These are phyloP conservation scores for Candida ortonii DNA, from an alignment of 805 yeast genomes.

Conservation along the genomic window DNA sequence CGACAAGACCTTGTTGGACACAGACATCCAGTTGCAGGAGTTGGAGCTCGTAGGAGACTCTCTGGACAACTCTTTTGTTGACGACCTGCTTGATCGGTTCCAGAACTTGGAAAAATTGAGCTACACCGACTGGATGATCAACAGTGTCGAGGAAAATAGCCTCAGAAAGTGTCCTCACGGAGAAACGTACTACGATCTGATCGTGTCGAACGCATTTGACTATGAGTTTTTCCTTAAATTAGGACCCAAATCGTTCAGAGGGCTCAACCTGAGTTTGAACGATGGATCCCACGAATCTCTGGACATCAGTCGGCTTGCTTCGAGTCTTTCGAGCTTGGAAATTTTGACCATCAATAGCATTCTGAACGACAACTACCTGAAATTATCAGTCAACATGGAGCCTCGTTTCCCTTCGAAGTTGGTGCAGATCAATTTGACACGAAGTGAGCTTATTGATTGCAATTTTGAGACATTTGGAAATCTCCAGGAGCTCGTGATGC, in stretches of 20 bases:
- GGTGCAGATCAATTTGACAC: conserved; percentile 13
- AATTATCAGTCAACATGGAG: conserved; percentile 1
- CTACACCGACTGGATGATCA: conserved; percentile 7
- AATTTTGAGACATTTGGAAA: conserved; percentile 12
- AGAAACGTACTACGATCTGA: conserved; percentile 7
- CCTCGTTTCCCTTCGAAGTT: conserved; percentile 2
- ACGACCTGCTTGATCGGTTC: not conserved
- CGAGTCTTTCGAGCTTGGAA: conserved; percentile 9
- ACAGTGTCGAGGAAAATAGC: not conserved
- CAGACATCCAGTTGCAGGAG: too few species aligned
- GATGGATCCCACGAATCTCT: conserved; percentile 1
- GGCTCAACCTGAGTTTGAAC: conserved; percentile 10
- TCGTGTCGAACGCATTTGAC: conserved; percentile 1
- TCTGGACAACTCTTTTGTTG: not conserved
- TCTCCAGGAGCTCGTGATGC: conserved; percentile 16
- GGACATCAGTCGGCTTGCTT: conserved; percentile 15
- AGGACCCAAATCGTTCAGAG: conserved; percentile 10
- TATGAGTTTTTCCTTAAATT: conserved; percentile 4
- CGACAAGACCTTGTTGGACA: too few species aligned
- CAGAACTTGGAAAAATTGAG: conserved; percentile 5
- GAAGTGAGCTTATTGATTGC: conserved; percentile 12
- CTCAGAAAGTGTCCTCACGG: conserved; percentile 5
- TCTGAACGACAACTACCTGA: conserved; percentile 5
- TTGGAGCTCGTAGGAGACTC: conserved; percentile 9
- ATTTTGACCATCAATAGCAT: conserved; percentile 16